Evolutionary conservation across 2,329 filamentous ascomycete species (phyloP), one percentile per base, ranked within the genome.

Genomic region (Westerdykella sp.): DNA sequence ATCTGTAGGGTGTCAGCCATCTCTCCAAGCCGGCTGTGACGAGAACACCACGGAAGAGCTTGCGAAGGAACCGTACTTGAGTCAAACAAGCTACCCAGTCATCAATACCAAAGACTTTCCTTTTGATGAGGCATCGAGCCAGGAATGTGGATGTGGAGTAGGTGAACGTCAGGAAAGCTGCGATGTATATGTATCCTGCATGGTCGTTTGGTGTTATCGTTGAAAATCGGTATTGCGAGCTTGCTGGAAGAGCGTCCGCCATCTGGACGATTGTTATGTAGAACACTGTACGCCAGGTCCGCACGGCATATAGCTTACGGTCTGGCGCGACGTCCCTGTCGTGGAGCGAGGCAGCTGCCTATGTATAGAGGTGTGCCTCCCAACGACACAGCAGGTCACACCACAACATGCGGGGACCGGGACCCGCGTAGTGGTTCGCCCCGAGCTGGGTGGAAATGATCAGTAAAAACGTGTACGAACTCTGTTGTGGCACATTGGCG

Each of bases 111-210:
- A 62, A 45, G 6, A 60, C 39, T 12, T 45, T 49, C 56, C 56
- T 53, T 49, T 60, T 61, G 40, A 62, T 56, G 16, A 49, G 48
- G 14, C 50, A 34, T 34, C 59, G 47, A 14, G 55, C 50, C 18
- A 61, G 25, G 34, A 60, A 59, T 1, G 57, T 53, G 6, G 60
- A 39, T 14, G 43, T 42, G 6, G 50, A 49, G 30, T 62, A 62
- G 2, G 46, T 57, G 45, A 62, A 53, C 5, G 43, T 32, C 21
- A 62, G 42, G 31, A 62, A 51, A 7, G 51, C 41, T 10, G 55
- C 44, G 30, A 61, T 59, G 37, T 60, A 62, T 11, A 62, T 39
- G 12, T 48, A 35, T 14, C 59, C 59, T 16, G 51, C 51, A 38
- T 48, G 56, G 34, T 62, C 59, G 28, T 59, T 42, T 15, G 50